phyloP scores from a whole-genome alignment of 768 basidiomycete species.

The Kwoniella dejecticola region DNA sequence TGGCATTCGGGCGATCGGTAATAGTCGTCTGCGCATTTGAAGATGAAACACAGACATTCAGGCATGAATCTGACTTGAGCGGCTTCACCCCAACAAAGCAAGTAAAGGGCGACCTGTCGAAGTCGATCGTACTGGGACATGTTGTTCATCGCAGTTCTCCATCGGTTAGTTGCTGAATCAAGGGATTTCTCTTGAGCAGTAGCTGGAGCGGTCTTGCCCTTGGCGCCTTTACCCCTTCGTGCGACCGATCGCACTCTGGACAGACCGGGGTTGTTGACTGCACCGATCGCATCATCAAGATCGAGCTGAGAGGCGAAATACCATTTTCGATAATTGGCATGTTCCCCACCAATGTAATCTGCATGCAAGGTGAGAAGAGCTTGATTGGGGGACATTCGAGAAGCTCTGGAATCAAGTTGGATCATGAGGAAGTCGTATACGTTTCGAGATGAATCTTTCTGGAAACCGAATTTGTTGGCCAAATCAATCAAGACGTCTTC shows the following conservation, averaged over 20 bases:
- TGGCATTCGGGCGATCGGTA: constrained; percentile 99
- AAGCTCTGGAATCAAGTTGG: constrained; percentile 91
- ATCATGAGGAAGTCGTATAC: constrained; percentile 98
- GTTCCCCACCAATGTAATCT: constrained; percentile 97
- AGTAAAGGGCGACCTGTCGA: constrained; percentile 90
- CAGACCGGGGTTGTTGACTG: constrained; percentile 86
- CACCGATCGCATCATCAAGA: constrained; percentile 94
- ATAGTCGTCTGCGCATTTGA: constrained; percentile 99
- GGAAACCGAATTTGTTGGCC: constrained; percentile 98
- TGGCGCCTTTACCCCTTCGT: constrained; percentile 61
- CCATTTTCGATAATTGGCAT: constrained; percentile 99
- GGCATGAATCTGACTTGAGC: constrained; percentile 96
- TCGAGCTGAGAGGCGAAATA: constrained; percentile 99
- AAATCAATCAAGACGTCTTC: constrained; percentile 97
- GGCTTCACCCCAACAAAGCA: constrained; percentile 97
- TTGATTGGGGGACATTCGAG: constrained; percentile 94
- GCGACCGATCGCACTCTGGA: constrained; percentile 79
- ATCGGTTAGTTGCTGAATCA: constrained; percentile 81
- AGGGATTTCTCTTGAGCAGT: constrained; percentile 72
- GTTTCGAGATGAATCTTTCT: constrained; percentile 67
- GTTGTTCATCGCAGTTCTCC: constrained; percentile 97
- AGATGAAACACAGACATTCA: constrained; percentile 97
- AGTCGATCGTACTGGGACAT: constrained; percentile 98
- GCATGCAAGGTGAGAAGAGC: constrained; percentile 94
- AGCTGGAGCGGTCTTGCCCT: constrained; percentile 56